These are phyloP conservation scores for Sergeia podlipaevii DNA, from an alignment of 208 protist species.

Conservation along the genomic window DNA sequence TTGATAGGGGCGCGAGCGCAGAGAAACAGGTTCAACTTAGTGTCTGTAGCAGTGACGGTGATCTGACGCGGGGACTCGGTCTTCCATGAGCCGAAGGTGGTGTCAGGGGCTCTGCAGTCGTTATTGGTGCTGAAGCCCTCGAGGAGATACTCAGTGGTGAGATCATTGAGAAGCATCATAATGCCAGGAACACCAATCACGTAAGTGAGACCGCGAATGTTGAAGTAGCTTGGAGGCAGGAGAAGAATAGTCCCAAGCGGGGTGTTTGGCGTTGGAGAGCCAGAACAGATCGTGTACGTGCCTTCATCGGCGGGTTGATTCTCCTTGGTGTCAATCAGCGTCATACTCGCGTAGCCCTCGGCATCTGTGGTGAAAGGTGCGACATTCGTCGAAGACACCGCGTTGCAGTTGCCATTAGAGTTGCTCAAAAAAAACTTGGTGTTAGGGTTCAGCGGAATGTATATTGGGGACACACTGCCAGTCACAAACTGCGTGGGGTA, in stretches of 20 bases:
- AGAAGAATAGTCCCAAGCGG: constrained; percentile 32
- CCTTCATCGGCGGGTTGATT: constrained; percentile 25
- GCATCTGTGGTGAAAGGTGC: constrained; percentile 45
- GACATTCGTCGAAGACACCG: constrained; percentile 9
- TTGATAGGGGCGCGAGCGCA: constrained; percentile 54
- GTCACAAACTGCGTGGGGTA: constrained; percentile 48
- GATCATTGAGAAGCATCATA: constrained; percentile 42
- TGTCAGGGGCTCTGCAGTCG: constrained; percentile 23
- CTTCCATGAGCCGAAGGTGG: constrained; percentile 39
- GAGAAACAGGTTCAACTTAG: constrained; percentile 28
- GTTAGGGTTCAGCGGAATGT: constrained; percentile 34
- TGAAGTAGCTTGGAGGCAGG: constrained; percentile 36
- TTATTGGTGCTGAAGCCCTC: constrained; percentile 44
- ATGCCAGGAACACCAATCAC: constrained; percentile 38
- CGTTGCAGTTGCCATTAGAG: constrained; percentile 16
- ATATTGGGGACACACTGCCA: constrained; percentile 29
- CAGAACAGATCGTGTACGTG: constrained; percentile 52
- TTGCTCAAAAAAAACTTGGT: constrained; percentile 38
- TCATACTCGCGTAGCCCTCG: constrained; percentile 35
- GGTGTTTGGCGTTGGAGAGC: neutral
- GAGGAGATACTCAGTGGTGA: constrained; percentile 24
- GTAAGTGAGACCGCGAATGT: constrained; percentile 36
- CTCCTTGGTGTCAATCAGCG: constrained; percentile 17
- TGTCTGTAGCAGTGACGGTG: constrained; percentile 25
- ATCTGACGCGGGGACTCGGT: constrained; percentile 21